Evolutionary conservation across 202 grass and related monocot species (phyloP), one percentile per base, ranked within the genome.

Genomic region (Carex arenaria): DNA sequence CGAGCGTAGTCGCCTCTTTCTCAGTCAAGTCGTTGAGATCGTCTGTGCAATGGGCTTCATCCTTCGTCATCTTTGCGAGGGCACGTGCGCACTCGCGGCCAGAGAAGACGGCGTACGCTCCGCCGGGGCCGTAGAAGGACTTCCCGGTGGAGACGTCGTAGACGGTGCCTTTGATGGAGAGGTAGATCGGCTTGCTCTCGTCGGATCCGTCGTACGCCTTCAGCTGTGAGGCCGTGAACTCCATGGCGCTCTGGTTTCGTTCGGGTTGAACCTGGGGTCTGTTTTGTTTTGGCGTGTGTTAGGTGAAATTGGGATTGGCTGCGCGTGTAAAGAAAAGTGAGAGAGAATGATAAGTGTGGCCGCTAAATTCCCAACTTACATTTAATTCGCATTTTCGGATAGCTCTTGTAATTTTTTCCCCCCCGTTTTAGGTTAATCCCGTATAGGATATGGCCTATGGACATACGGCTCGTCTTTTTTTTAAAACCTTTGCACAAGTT

Each of bases 11-110:
- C 38, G 86, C 86, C 84, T 98, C 95, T 86, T 98, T 95, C 4
- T 98, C 89, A 64, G 88, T 78, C 87, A 98, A 91, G n/a, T 83
- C 95, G 4, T 63, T 60, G 75, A 98, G 87, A 87, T 98, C 83
- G 3, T 90, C 90, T 18, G 83, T 90, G 90, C 92, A 66, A 59
- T 94, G 91, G 68, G 31, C 77, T 19, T 74, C 88, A 30, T 90
- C 87, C 89, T 94, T 98, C 86, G 89, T 91, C 95, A 98, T 98
- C 87, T 98, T 98, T 5, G 71, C 95, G 14, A 98, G 90, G 3
- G 95, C 92, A 84, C 95, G 92, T 79, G 86, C 87, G 83, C 92
- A 91, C 89, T 98, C 95, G 86, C 87, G 86, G 64, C 92, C 95
- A 17, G 95, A 88, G 84, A 98, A 98, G 53, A 95, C 13, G 71